phyloP scores from a whole-genome alignment of 352 stramenopile species.

The Achlya hypogyna region DNA sequence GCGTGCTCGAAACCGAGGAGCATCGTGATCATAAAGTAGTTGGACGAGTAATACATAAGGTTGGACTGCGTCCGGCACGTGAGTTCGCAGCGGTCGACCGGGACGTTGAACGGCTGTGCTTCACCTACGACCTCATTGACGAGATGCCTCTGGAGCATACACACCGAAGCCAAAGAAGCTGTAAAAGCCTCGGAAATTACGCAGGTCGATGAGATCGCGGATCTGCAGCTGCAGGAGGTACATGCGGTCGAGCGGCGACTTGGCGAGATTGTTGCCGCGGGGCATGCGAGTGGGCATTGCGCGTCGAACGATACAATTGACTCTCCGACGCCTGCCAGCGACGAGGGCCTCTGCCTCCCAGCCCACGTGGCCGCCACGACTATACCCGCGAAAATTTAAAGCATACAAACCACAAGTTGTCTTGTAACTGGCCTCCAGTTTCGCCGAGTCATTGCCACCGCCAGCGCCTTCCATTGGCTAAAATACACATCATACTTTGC shows the following conservation, averaged over 20 bases:
- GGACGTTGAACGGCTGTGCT: constrained; percentile 3
- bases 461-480: background rate
- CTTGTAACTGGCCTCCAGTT: background rate
- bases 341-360: background rate
- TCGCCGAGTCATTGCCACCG: background rate
- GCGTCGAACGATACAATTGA: background rate
- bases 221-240: constrained; percentile 8
- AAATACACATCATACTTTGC: too few relatives aligned
- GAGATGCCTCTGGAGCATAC: background rate
- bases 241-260: constrained; percentile 13
- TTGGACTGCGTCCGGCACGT: constrained; percentile 8
- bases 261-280: background rate
- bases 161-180: constrained; percentile 17
- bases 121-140: background rate
- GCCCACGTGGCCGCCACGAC: background rate
- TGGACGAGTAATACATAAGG: background rate
- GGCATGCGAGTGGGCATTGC: background rate
- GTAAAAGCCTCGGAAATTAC: constrained; percentile 8
- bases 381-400: background rate
- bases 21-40: constrained; percentile 14
- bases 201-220: constrained; percentile 9
- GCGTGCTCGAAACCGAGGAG: constrained; percentile 8
- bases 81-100: constrained; percentile 4
- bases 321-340: background rate
- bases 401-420: background rate